Conservation (phyloP, 169 alveolate species). For the Eimeria mitis region DNA sequence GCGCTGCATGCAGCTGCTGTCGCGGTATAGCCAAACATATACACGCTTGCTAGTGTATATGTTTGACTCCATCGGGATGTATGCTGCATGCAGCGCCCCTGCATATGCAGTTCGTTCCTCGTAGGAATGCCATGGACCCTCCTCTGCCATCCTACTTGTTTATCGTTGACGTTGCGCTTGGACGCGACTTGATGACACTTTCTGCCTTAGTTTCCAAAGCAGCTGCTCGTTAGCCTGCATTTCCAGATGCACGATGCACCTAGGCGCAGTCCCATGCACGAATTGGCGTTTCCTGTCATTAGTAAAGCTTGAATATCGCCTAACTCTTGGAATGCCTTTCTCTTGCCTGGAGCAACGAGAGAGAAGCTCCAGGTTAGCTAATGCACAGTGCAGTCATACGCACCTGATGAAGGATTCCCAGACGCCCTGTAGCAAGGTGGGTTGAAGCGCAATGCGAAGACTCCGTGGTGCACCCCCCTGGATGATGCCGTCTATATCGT, state of each 20-base stretch:
- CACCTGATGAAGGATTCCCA: conserved; percentile 40
- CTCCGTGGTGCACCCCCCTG: background rate
- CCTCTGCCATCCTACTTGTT: background rate
- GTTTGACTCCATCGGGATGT: background rate
- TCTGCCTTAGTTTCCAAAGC: conserved; percentile 3
- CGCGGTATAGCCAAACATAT: no score
- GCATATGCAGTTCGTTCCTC: background rate
- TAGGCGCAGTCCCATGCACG: background rate
- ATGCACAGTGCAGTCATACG: background rate
- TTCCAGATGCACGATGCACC: background rate
- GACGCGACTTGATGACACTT: background rate
- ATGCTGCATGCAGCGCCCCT: background rate
- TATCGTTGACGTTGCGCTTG: conserved; percentile 4
- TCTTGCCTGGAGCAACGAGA: background rate
- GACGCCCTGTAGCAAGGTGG: background rate
- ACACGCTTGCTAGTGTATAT: no score
- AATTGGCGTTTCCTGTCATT: no score
- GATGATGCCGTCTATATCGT: no score
- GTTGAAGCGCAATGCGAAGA: background rate
- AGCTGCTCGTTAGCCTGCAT: conserved; percentile 41
- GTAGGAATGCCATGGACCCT: background rate
- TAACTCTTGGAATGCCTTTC: background rate
- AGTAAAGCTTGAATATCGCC: no score
- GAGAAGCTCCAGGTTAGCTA: background rate
- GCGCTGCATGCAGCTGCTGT: no score